Percentiles rank a stretch among this genome's conserved stretches.
These are phyloP conservation scores for Euphorbia tirucalli DNA, from an alignment of 345 rosid species.

Conservation along the genomic window DNA sequence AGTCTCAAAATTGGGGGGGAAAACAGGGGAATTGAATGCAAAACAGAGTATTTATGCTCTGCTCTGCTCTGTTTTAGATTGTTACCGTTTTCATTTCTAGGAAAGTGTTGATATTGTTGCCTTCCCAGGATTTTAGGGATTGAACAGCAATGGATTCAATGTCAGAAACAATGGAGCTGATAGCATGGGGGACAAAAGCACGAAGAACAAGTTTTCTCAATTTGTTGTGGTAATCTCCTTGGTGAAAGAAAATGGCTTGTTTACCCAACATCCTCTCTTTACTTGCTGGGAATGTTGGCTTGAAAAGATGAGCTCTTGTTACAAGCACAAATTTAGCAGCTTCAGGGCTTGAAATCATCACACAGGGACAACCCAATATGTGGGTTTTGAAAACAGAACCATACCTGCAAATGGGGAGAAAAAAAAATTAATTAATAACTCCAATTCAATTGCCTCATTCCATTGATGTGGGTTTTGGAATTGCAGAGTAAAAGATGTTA, in stretches of 20 bases:
- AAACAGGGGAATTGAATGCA: slow-evolving; percentile 26
- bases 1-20: slow-evolving; percentile 6
- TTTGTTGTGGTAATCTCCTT: slow-evolving; percentile 72
- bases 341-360: slow-evolving; percentile 83
- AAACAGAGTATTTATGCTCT: slow-evolving; percentile 43
- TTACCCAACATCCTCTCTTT: slow-evolving; percentile 87
- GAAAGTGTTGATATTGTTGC: slow-evolving; percentile 53
- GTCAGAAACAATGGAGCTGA: slow-evolving; percentile 43
- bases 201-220: slow-evolving; percentile 79
- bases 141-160: slow-evolving; percentile 53
- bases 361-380: slow-evolving; percentile 82
- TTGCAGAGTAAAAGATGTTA: slow-evolving; percentile 8
- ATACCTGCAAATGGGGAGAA: slow-evolving; percentile 35
- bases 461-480: not conserved
- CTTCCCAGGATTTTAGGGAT: slow-evolving; percentile 46
- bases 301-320: slow-evolving; percentile 67
- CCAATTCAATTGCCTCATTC: no score
- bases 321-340: slow-evolving; percentile 73
- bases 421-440: no score
- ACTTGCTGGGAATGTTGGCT: slow-evolving; percentile 85
- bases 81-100: slow-evolving; percentile 82
- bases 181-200: slow-evolving; percentile 67
- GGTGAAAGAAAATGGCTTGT: slow-evolving; percentile 82
- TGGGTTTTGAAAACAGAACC: slow-evolving; percentile 82
- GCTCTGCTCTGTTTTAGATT: slow-evolving; percentile 13